phyloP scores from a whole-genome alignment of 1,284 basidiomycete genomes.

The Wallemia mellicola region DNA sequence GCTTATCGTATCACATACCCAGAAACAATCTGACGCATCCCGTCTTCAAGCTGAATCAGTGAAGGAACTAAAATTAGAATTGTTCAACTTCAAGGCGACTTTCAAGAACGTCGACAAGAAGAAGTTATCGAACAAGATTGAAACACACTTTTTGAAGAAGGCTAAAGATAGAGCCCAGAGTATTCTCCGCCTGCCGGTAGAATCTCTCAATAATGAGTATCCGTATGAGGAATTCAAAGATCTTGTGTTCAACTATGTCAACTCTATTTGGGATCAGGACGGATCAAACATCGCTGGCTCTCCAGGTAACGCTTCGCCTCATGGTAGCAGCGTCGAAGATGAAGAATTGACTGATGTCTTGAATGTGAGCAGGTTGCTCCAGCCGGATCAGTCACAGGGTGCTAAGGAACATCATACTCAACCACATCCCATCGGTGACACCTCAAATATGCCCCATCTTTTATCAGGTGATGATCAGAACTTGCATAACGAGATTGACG shows the following conservation, averaged over 20 bases:
- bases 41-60: not conserved
- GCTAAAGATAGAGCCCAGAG: not conserved
- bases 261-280: not conserved
- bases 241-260: not conserved
- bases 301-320: too few species aligned
- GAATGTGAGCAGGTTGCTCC: too few species aligned
- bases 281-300: too few species aligned
- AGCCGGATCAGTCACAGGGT: too few species aligned
- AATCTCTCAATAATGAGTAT: not conserved
- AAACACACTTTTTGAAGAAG: not conserved
- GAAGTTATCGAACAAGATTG: not conserved
- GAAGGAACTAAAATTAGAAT: not conserved
- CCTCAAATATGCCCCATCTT: too few species aligned
- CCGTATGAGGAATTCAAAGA: not conserved
- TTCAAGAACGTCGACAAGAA: not conserved
- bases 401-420: too few species aligned
- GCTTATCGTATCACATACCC: not conserved
- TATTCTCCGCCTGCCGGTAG: not conserved
- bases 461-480: too few species aligned
- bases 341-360: too few species aligned
- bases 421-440: too few species aligned
- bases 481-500: not conserved
- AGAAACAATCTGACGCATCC: not conserved
- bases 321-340: too few species aligned
- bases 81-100: not conserved